Conservation (phyloP, 331 rosid species). For the Rhamnella rubrinervis region DNA sequence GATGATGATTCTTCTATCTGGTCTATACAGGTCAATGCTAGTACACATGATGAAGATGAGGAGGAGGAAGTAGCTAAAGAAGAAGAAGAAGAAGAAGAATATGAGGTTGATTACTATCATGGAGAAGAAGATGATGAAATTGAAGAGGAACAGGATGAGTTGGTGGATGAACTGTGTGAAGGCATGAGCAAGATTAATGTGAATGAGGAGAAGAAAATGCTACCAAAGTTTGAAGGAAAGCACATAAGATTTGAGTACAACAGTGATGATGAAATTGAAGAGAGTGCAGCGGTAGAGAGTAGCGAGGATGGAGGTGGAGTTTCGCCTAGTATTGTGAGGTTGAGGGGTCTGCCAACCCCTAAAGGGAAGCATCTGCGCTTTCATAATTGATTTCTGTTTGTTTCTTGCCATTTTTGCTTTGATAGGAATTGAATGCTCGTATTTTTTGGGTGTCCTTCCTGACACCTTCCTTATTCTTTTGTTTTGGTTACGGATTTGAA, state of each 20-base stretch:
- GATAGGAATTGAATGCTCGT: too few relatives aligned
- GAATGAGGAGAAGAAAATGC: constrained; percentile 34
- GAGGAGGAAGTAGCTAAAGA: constrained; percentile 43
- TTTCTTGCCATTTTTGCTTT: too few relatives aligned
- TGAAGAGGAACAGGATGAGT: constrained; percentile 30
- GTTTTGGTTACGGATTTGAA: not conserved
- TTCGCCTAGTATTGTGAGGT: constrained; percentile 36
- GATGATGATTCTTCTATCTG: constrained; percentile 82
- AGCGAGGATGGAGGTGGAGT: constrained; percentile 1
- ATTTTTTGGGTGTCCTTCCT: not conserved
- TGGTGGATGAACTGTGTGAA: constrained; percentile 67
- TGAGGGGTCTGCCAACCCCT: constrained; percentile 86
- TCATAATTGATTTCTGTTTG: not conserved
- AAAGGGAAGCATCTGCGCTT: constrained; percentile 86
- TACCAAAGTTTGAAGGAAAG: constrained; percentile 60
- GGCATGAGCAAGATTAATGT: constrained; percentile 60
- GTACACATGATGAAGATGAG: constrained; percentile 55
- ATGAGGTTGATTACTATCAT: constrained; percentile 11
- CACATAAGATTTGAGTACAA: constrained; percentile 75
- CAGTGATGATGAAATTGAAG: constrained; percentile 76
- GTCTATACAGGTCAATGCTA: constrained; percentile 87
- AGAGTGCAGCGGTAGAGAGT: constrained; percentile 18
- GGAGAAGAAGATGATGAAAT: constrained; percentile 25
- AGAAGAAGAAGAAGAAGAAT: constrained; percentile 24
- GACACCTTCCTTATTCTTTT: not conserved